Conservation (phyloP, 2,329 filamentous ascomycete genomes). For the Cladosporium sphaerospermum region DNA sequence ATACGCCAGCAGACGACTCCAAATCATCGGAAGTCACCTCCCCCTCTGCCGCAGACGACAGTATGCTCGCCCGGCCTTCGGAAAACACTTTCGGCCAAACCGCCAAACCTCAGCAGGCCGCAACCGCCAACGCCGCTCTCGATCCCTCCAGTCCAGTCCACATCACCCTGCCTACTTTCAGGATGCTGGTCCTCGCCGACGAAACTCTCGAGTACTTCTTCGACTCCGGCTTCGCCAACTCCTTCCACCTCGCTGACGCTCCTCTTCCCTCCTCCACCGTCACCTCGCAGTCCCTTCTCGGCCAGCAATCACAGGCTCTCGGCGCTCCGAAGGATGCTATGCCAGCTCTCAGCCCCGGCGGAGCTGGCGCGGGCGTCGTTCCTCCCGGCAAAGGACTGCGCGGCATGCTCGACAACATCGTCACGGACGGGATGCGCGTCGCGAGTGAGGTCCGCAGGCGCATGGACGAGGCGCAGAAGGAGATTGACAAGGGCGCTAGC, state of each 20-base stretch:
- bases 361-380: conserved; percentile 47
- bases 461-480: conserved; percentile 92
- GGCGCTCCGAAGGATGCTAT: conserved; percentile 5
- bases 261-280: conserved; percentile 43
- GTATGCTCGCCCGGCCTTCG: conserved; percentile 24
- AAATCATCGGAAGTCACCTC: conserved; percentile 12
- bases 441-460: conserved; percentile 84
- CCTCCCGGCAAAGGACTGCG: conserved; percentile 68
- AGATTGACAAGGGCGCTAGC: conserved; percentile 78
- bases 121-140: conserved; percentile 80
- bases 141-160: conserved; percentile 90
- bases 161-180: conserved; percentile 94
- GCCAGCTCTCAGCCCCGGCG: conserved; percentile 25
- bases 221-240: conserved; percentile 87
- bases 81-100: conserved; percentile 30
- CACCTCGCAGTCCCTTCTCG: conserved; percentile 63
- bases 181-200: conserved; percentile 96
- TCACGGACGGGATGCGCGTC: conserved; percentile 93
- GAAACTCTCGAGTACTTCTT: conserved; percentile 96
- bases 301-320: conserved; percentile 46
- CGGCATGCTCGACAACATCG: conserved; percentile 93
- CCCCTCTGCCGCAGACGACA: conserved; percentile 19
- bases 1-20: conserved; percentile 5
- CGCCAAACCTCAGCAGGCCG: conserved; percentile 50
- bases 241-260: conserved; percentile 76